Evolutionary conservation across 805 yeast species (phyloP).

Genomic region (Phaffomyces antillensis): DNA sequence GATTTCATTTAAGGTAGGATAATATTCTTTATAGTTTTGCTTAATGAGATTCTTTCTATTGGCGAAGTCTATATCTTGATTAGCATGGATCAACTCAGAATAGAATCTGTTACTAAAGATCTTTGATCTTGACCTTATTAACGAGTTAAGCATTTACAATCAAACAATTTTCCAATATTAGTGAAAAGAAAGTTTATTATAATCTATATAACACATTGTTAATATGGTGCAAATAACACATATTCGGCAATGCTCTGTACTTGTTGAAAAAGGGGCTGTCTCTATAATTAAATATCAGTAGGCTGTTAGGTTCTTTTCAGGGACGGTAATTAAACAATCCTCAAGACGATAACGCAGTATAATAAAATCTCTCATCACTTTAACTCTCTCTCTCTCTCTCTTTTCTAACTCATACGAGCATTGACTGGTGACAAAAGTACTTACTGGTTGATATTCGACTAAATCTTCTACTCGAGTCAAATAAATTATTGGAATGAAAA

Average conservation of each 20-base stretch:
- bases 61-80: constrained; percentile 20
- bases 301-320: constrained; percentile 20
- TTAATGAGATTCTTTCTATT: constrained; percentile 17
- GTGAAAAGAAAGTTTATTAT: too few species aligned
- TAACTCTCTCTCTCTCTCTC: background rate
- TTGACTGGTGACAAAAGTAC: too few species aligned
- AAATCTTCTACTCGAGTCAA: too few species aligned
- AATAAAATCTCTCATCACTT: constrained; percentile 19
- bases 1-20: constrained; percentile 19
- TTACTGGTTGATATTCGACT: too few species aligned
- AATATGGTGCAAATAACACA: too few species aligned
- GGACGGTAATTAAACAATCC: constrained; percentile 27
- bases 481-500: too few species aligned
- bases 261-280: too few species aligned
- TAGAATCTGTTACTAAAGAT: background rate
- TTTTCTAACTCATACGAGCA: background rate
- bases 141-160: background rate
- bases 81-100: constrained; percentile 9
- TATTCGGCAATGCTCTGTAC: too few species aligned
- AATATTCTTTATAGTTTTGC: constrained; percentile 10
- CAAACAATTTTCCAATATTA: too few species aligned
- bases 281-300: constrained; percentile 1
- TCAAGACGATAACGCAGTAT: constrained; percentile 30
- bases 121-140: background rate
- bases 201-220: too few species aligned